Conservation (phyloP, 441 rosid species). For the Breynia disticha region DNA sequence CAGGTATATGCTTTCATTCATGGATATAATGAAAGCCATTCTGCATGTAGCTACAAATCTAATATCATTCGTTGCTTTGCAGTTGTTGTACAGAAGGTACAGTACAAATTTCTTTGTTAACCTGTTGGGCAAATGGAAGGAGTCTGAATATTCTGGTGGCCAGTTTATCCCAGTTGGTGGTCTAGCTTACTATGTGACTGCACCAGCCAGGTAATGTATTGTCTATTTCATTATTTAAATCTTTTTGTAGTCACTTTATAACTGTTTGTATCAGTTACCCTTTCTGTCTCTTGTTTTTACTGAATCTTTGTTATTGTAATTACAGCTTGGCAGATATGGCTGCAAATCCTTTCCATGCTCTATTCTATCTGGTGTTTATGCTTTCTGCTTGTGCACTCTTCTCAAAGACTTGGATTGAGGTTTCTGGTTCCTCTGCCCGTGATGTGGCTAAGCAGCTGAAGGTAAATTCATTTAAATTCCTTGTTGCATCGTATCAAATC, state of each 20-base stretch:
- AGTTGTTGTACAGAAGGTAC: conserved; percentile 68
- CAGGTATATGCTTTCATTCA: conserved; percentile 37
- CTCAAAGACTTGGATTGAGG: conserved; percentile 97
- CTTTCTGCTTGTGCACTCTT: conserved; percentile 78
- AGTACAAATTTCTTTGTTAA: conserved; percentile 70
- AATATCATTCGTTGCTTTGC: conserved; percentile 7
- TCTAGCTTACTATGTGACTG: conserved; percentile 69
- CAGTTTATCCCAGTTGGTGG: conserved; percentile 89
- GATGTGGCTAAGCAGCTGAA: conserved; percentile 95
- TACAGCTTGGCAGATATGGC: conserved; percentile 77
- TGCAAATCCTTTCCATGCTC: conserved; percentile 89
- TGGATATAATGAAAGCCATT: not conserved
- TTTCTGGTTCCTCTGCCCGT: conserved; percentile 86
- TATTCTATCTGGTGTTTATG: conserved; percentile 84
- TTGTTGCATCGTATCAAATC: too few species aligned
- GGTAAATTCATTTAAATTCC: conserved; percentile 24
- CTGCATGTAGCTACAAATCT: not conserved
- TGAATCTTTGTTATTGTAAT: not conserved
- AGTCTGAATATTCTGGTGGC: conserved; percentile 72
- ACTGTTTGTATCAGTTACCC: not conserved
- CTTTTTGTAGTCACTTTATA: not conserved
- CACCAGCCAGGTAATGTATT: conserved; percentile 57
- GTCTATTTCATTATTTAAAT: not conserved
- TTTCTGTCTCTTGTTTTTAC: too few species aligned
- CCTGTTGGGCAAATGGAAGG: conserved; percentile 79